Percentiles rank a stretch among this genome's conserved stretches.
Conservation (phyloP, 2,329 filamentous ascomycete species). For the Zymoseptoria pseudotritici region DNA sequence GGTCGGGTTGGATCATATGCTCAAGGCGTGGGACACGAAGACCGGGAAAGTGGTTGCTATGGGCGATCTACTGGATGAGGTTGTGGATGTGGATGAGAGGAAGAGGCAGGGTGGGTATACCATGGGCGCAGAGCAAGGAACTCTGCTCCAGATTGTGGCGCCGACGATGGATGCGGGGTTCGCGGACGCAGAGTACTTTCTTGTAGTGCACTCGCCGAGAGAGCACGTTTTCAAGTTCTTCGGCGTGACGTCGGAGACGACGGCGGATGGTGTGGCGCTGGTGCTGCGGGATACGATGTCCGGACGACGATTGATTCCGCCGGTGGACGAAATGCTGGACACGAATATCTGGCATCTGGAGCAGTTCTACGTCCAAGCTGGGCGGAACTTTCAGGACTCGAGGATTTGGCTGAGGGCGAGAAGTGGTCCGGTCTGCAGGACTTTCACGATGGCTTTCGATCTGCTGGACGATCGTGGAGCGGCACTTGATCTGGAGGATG, state of each 20-base stretch:
- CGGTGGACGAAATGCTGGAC: slow-evolving; percentile 44
- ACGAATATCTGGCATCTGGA: slow-evolving; percentile 46
- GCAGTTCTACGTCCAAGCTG: slow-evolving; percentile 38
- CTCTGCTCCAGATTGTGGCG: slow-evolving; percentile 66
- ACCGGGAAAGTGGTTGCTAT: slow-evolving; percentile 70
- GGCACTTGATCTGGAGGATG: slow-evolving; percentile 51
- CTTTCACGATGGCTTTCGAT: slow-evolving; percentile 67
- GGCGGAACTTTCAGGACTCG: slow-evolving; percentile 32
- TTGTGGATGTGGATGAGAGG: slow-evolving; percentile 33
- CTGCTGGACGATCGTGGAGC: slow-evolving; percentile 50
- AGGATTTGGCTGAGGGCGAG: slow-evolving; percentile 44
- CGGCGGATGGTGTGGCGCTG: slow-evolving; percentile 10
- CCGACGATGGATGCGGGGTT: slow-evolving; percentile 24
- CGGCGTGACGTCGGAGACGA: slow-evolving; percentile 48
- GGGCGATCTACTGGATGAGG: slow-evolving; percentile 66
- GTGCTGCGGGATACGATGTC: slow-evolving; percentile 44
- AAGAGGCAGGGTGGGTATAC: slow-evolving; percentile 54
- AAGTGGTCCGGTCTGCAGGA: slow-evolving; percentile 52
- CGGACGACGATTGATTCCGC: slow-evolving; percentile 55
- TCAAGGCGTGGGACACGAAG: slow-evolving; percentile 84
- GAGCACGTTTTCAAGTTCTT: slow-evolving; percentile 94
- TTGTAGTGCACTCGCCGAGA: slow-evolving; percentile 82
- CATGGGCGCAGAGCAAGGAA: slow-evolving; percentile 70
- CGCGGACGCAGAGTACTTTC: slow-evolving; percentile 41
- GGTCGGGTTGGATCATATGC: slow-evolving; percentile 77